Evolutionary conservation across 169 alveolate genomes (phyloP), one percentile per base, ranked within the genome.

Genomic region (Cryptosporidium tyzzeri): DNA sequence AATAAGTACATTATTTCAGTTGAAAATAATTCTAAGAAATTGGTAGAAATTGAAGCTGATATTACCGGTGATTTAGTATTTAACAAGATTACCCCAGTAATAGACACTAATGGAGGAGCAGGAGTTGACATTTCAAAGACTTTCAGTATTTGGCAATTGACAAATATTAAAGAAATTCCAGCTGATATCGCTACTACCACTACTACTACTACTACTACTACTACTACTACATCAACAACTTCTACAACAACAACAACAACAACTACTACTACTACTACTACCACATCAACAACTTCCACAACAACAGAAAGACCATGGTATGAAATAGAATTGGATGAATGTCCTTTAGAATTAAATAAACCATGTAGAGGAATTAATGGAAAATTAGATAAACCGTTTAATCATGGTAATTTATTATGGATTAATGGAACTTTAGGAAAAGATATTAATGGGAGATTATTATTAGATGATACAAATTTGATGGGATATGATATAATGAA

Each of bases 251-350:
- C 45, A 1, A 39, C 45, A 0, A 7, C 45, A 0, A 39, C 45
- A 0, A 73, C 86, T 10, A 80, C 87, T 3, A 80, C 87, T 16
- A 80, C 87, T 3, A 80, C 87, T 12, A 80, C 87, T 9, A 69
- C 73, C n/a, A n/a, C n/a, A n/a, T n/a, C n/a, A n/a, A 26, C 26
- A 26, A 26, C 85, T 2, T 50, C 85, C 0, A 71, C 85, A 7
- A 39, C 45, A 7, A 39, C 45, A 39, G 10, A 39, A 39, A 39
- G 45, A 7, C 45, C 45, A 39, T 39, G 37, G 45, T 26, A 51
- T 10, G 26, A 51, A 21, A 21, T 21, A 9, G 61, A 51, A 14
- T 51, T 16, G 26, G 61, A 51, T 21, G 61, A 16, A 10, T 21
- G 26, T 51, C 45, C 45, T 9, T 10, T 51, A 4, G 6, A 18